Conservation (phyloP, 2,329 filamentous ascomycete genomes). For the Cladophialophora carrionii region DNA sequence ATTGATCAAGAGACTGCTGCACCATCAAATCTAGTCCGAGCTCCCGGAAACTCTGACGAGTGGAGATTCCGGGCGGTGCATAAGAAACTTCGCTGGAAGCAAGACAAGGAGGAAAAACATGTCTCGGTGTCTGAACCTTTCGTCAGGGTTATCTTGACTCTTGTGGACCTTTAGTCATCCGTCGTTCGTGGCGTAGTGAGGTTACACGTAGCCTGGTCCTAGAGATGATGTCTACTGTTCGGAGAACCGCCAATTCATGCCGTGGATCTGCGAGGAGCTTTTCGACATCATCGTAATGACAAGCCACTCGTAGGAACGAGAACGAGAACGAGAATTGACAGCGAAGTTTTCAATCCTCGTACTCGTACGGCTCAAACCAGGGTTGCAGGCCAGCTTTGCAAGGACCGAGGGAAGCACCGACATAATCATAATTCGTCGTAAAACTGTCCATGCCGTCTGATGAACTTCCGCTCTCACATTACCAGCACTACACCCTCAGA, state of each 20-base stretch:
- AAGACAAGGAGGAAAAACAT: conserved; percentile 11
- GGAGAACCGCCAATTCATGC: background rate
- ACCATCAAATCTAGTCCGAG: background rate
- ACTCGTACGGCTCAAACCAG: background rate
- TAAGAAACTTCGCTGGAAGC: conserved; percentile 16
- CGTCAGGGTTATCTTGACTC: background rate
- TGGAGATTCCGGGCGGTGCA: conserved; percentile 4
- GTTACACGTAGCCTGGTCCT: background rate
- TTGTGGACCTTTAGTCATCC: background rate
- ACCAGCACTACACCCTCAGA: background rate
- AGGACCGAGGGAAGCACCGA: background rate
- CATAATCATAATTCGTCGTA: background rate
- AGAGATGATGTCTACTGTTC: background rate
- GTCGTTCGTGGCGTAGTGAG: background rate
- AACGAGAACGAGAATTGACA: background rate
- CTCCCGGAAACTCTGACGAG: conserved; percentile 7
- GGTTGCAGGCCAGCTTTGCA: background rate
- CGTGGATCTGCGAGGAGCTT: background rate
- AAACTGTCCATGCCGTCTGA: background rate
- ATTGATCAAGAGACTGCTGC: background rate
- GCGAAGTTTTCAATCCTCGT: background rate
- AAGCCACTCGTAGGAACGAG: too few species aligned
- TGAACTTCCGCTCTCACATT: background rate
- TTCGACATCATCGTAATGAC: background rate
- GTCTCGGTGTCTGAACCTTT: conserved; percentile 7